Evolutionary conservation across 495 filamentous ascomycete genomes (phyloP), one percentile per base, ranked within the genome.

Genomic region (Aspergillus wentii): DNA sequence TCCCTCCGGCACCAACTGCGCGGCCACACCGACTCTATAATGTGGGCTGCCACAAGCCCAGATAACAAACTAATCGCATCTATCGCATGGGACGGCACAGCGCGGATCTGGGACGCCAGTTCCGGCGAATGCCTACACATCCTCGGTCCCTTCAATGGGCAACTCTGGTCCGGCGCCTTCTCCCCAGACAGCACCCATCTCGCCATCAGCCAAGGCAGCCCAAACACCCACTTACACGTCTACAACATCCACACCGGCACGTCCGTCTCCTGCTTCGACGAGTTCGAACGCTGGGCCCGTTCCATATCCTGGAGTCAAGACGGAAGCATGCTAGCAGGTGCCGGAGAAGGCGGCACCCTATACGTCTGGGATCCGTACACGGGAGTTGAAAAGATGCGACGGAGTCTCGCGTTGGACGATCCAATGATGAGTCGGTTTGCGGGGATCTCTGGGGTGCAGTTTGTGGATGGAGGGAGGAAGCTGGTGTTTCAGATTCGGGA

Each of bases 21-120:
- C 3, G 61, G 54, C 32, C 62, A 67, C 39, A 54, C 46, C 6
- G 57, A 67, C 43, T 38, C 41, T 0, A 52, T 63, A 18, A 54
- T 55, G 48, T 60, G 52, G 57, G 36, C 47, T 2, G 48, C 44
- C 26, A 59, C 56, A 30, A 52, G 37, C 33, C 46, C 52, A n/a
- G 41, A 63, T 40, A 43, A 51, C 22, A 41, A 35, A 13, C 20
- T 48, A 38, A 55, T 62, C 32, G 59, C 46, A 10, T 59, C 46
- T 10, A 52, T 54, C 13, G 43, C 52, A 10, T 63, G 52, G 57
- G 62, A 67, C 23, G 32, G 48, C 9, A 59, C 49, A 1, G 49
- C 54, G 7, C 43, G 50, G 19, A 50, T 67, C 42, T 57, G 60
- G 52, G 34, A 46, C 36, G 41, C 40, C 4, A 19, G 3, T 4